A percentile compares a stretch with the other conserved stretches of the same genome.
phyloP scores from a whole-genome alignment of 345 rosid genomes.

The Acer campestre region DNA sequence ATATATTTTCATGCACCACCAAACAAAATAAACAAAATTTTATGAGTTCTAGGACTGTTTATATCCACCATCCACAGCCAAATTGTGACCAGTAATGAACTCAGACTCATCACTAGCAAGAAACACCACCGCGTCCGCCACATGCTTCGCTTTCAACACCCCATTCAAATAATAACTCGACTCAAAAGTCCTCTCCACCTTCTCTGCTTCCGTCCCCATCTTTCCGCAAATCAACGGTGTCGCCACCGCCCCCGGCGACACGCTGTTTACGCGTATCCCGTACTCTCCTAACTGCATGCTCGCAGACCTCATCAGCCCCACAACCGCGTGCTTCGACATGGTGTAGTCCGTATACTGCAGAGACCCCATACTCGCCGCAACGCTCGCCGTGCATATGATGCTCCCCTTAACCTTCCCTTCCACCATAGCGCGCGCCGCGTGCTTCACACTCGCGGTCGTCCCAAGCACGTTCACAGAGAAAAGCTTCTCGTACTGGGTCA shows the following conservation, averaged over 20 bases:
- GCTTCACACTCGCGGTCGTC: slow-evolving; percentile 28
- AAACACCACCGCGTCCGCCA: slow-evolving; percentile 31
- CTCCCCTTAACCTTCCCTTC: slow-evolving; percentile 24
- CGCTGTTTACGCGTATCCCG: slow-evolving; percentile 35
- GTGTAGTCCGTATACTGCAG: slow-evolving; percentile 23
- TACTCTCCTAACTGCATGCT: slow-evolving; percentile 33
- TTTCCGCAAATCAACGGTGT: slow-evolving; percentile 16
- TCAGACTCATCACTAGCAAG: slow-evolving; percentile 27
- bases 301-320: slow-evolving; percentile 32
- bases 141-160: slow-evolving; percentile 19
- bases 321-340: slow-evolving; percentile 36
- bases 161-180: slow-evolving; percentile 1
- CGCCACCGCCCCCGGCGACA: slow-evolving; percentile 28
- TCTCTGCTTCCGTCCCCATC: slow-evolving; percentile 6
- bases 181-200: slow-evolving; percentile 10
- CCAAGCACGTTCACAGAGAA: slow-evolving; percentile 33
- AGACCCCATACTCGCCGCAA: slow-evolving; percentile 4
- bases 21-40: no score
- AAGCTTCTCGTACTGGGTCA: slow-evolving; percentile 10
- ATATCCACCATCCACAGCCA: slow-evolving; percentile 27
- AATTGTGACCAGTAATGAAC: slow-evolving; percentile 27
- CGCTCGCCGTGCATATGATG: slow-evolving; percentile 37
- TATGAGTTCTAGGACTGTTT: background rate
- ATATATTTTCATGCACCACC: no score
- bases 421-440: slow-evolving; percentile 38